Evolutionary conservation across 805 yeast species (phyloP).

Genomic region (Novakomyces olei): DNA sequence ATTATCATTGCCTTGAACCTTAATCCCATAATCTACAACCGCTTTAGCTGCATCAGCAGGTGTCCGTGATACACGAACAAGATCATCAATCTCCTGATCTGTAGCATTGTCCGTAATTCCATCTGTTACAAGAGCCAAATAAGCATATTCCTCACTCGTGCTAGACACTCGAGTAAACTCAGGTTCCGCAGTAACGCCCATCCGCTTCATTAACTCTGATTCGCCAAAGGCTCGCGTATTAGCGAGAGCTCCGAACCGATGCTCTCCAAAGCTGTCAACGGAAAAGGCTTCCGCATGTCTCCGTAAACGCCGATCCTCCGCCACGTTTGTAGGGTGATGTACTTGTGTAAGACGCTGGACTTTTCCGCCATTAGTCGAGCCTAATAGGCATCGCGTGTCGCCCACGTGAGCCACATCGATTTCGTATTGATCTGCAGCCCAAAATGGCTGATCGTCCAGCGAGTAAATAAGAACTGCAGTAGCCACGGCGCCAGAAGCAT

Average conservation of each 20-base stretch:
- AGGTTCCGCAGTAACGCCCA: conserved; percentile 84
- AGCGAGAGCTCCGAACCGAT: conserved; percentile 59
- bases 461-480: conserved; percentile 5
- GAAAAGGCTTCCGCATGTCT: conserved; percentile 40
- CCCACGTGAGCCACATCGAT: conserved; percentile 77
- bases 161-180: conserved; percentile 29
- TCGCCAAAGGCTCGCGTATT: conserved; percentile 94
- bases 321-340: conserved; percentile 73
- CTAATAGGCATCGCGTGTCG: conserved; percentile 70
- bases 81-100: conserved; percentile 82
- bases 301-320: conserved; percentile 51
- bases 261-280: conserved; percentile 84
- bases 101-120: conserved; percentile 64
- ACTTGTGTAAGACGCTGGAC: conserved; percentile 58
- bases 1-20: conserved; percentile 81
- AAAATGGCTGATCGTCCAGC: conserved; percentile 18
- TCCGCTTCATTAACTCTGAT: conserved; percentile 39
- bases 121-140: conserved; percentile 62
- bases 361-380: conserved; percentile 47
- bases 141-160: conserved; percentile 21
- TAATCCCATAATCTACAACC: conserved; percentile 60
- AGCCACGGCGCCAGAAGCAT: conserved; percentile 3
- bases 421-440: conserved; percentile 47
- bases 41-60: conserved; percentile 77
- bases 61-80: conserved; percentile 46